Evolutionary conservation across 495 filamentous ascomycete genomes (phyloP).

Genomic region (Chaetomidium leptoderma): DNA sequence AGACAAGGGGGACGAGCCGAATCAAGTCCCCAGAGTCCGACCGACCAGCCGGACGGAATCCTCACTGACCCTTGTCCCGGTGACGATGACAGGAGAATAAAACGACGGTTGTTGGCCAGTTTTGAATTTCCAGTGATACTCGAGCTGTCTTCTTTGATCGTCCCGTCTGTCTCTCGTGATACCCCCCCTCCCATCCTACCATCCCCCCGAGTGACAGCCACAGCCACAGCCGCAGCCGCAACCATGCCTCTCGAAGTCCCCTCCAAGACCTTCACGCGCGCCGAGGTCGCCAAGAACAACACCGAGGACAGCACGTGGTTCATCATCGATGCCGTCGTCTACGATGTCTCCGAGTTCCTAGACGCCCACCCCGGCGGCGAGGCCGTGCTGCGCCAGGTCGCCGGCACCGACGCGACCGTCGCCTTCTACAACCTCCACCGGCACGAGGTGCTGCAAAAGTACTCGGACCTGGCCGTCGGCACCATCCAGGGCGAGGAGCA

Average conservation of each 20-base stretch:
- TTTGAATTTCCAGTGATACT: background rate
- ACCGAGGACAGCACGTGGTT: conserved; percentile 73
- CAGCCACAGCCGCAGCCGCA: background rate
- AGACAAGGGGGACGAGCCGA: conserved; percentile 11
- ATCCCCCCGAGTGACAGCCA: background rate
- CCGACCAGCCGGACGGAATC: conserved; percentile 4
- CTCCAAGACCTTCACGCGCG: conserved; percentile 60
- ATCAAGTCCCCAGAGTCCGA: conserved; percentile 10
- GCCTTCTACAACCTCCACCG: conserved; percentile 94
- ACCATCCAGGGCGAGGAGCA: conserved; percentile 69
- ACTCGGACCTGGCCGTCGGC: conserved; percentile 69
- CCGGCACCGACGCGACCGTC: conserved; percentile 77
- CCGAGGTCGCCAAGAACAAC: conserved; percentile 76
- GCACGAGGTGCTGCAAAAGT: conserved; percentile 80
- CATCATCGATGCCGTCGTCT: conserved; percentile 85
- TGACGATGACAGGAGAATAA: conserved; percentile 14
- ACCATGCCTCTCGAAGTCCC: conserved; percentile 29
- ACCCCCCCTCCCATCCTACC: background rate
- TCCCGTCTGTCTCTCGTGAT: background rate
- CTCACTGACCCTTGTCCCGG: conserved; percentile 4
- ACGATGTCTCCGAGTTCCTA: conserved; percentile 88
- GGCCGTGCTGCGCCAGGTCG: conserved; percentile 77
- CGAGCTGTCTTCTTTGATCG: background rate
- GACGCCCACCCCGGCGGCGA: conserved; percentile 88
- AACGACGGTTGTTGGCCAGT: conserved; percentile 1